phyloP scores from a whole-genome alignment of 192 early-diverging fungal species.

The Spizellomyces punctatus region DNA sequence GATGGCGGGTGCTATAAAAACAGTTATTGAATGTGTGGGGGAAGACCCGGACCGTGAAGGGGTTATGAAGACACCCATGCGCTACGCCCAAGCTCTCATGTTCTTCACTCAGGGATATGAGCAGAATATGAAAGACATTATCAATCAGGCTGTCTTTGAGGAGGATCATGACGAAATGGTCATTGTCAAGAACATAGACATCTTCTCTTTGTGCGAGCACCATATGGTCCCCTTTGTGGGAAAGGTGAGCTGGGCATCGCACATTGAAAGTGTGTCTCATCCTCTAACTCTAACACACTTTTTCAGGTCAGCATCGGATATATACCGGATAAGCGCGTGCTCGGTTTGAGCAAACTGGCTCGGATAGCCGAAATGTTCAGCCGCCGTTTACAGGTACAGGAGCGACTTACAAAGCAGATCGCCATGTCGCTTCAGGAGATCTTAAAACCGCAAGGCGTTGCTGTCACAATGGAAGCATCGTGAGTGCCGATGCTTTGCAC shows the following conservation, averaged over 20 bases:
- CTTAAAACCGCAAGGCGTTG: slow-evolving; percentile 93
- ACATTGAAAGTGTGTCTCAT: neutral
- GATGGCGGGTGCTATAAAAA: slow-evolving; percentile 83
- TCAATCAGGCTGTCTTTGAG: slow-evolving; percentile 96
- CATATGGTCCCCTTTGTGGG: slow-evolving; percentile 98
- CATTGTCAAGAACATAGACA: slow-evolving; percentile 95
- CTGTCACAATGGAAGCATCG: slow-evolving; percentile 95
- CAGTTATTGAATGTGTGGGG: slow-evolving; percentile 89
- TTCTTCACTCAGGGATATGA: slow-evolving; percentile 99
- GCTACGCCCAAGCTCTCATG: slow-evolving; percentile 96
- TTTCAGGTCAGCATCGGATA: slow-evolving; percentile 90
- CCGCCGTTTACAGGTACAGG: slow-evolving; percentile 94
- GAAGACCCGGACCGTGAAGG: slow-evolving; percentile 96
- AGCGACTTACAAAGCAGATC: slow-evolving; percentile 97
- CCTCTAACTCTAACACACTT: neutral
- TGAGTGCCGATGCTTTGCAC: slow-evolving; percentile 48
- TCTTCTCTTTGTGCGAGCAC: slow-evolving; percentile 97
- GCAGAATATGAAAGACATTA: slow-evolving; percentile 78
- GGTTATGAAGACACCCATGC: slow-evolving; percentile 90
- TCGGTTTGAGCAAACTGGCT: slow-evolving; percentile 96
- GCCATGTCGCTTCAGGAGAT: slow-evolving; percentile 88
- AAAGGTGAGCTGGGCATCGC: slow-evolving; percentile 59
- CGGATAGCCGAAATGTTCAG: slow-evolving; percentile 98
- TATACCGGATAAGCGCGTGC: slow-evolving; percentile 91
- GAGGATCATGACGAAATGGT: slow-evolving; percentile 99